Evolutionary conservation across 208 protist species (phyloP).

Genomic region (Trichomonas tenax): DNA sequence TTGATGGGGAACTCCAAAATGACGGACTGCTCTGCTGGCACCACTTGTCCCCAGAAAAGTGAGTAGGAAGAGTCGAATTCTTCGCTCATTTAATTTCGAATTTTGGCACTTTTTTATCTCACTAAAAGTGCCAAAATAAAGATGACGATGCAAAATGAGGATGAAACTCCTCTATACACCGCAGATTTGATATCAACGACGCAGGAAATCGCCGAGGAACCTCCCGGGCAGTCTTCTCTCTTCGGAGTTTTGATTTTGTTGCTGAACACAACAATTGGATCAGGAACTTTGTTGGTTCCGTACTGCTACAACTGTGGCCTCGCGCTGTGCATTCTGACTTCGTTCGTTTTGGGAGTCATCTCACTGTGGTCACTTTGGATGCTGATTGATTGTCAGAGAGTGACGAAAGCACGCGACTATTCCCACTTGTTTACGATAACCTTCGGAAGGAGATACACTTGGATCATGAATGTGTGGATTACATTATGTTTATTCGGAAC

Average conservation of each 20-base stretch:
- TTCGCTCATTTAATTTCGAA: not conserved
- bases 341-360: not conserved
- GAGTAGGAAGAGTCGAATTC: not conserved
- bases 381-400: not conserved
- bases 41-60: not conserved
- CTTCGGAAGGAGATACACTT: not conserved
- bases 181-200: not conserved
- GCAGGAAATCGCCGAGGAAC: not conserved
- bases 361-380: not conserved
- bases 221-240: not conserved
- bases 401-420: not conserved
- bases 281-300: not conserved
- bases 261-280: not conserved
- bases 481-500: not conserved
- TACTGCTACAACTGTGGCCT: not conserved
- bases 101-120: not conserved
- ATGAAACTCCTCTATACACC: not conserved
- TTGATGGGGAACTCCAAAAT: not conserved
- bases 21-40: not conserved
- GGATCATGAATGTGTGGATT: not conserved
- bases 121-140: not conserved
- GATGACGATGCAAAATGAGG: not conserved
- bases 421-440: not conserved
- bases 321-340: not conserved
- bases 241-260: not conserved